A percentile compares a stretch with the other conserved stretches of the same genome.
Conservation (phyloP, 2,329 filamentous ascomycete species). For the Plectosphaerella cucumerina region DNA sequence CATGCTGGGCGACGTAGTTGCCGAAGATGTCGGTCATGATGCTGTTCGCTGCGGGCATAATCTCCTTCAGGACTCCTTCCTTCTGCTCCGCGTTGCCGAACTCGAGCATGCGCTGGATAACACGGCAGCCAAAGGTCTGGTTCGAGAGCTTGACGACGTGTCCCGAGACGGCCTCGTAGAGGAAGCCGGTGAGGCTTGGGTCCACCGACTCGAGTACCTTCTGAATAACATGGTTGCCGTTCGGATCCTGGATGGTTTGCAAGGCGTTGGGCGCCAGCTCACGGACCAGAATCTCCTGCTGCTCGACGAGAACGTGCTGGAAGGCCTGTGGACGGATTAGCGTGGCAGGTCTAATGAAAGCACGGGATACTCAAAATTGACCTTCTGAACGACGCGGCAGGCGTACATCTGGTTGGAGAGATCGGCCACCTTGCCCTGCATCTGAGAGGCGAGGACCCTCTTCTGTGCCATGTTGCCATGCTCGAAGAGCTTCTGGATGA, state of each 20-base stretch:
- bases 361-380: slow-evolving; percentile 26
- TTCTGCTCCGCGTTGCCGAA: slow-evolving; percentile 70
- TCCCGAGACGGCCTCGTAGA: slow-evolving; percentile 75
- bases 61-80: slow-evolving; percentile 68
- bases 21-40: slow-evolving; percentile 87
- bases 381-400: slow-evolving; percentile 94
- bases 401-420: slow-evolving; percentile 88
- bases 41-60: slow-evolving; percentile 64
- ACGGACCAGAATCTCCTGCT: slow-evolving; percentile 77
- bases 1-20: slow-evolving; percentile 94
- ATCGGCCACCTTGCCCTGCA: slow-evolving; percentile 78
- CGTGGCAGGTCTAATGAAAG: neutral
- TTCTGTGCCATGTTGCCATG: slow-evolving; percentile 94
- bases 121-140: slow-evolving; percentile 84
- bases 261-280: slow-evolving; percentile 77
- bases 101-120: slow-evolving; percentile 90
- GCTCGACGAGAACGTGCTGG: slow-evolving; percentile 86
- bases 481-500: slow-evolving; percentile 96
- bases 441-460: slow-evolving; percentile 75
- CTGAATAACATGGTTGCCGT: slow-evolving; percentile 96
- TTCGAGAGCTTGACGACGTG: slow-evolving; percentile 70
- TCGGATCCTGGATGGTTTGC: slow-evolving; percentile 76
- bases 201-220: slow-evolving; percentile 84
- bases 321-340: slow-evolving; percentile 57
- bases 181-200: slow-evolving; percentile 74